These are phyloP conservation scores for Rhodosporidiobolus sp. DNA, from an alignment of 768 basidiomycete species.

Conservation along the genomic window DNA sequence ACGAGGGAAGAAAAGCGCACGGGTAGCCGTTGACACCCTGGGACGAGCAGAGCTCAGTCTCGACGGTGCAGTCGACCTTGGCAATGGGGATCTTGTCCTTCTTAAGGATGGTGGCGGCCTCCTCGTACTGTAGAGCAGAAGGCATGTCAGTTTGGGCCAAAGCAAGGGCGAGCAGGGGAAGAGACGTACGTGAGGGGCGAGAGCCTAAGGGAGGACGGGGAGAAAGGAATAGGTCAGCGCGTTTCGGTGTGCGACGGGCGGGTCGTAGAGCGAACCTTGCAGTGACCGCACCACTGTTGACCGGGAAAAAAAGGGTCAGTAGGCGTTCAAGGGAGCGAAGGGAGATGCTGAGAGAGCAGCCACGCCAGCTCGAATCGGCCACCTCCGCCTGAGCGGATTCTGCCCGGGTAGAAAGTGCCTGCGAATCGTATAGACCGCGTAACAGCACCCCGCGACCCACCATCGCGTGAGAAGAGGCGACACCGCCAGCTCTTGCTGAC, in stretches of 20 bases:
- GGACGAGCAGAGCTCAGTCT: slow-evolving; percentile 82
- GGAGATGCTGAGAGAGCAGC: neutral
- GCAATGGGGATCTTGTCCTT: slow-evolving; percentile 84
- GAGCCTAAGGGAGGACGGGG: neutral
- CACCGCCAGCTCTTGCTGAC: neutral
- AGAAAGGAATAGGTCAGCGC: neutral
- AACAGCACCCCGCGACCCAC: too few species aligned
- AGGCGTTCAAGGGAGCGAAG: neutral
- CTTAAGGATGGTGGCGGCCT: slow-evolving; percentile 86
- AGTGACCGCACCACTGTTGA: slow-evolving; percentile 43
- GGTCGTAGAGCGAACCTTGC: slow-evolving; percentile 39
- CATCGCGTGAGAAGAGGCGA: too few species aligned
- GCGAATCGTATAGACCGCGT: too few species aligned
- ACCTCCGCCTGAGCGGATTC: too few species aligned
- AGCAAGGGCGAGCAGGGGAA: neutral
- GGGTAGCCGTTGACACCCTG: slow-evolving; percentile 92
- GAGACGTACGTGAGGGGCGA: neutral
- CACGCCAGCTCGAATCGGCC: too few species aligned
- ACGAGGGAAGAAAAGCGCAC: slow-evolving; percentile 55
- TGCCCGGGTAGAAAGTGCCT: too few species aligned
- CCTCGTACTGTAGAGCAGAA: slow-evolving; percentile 44
- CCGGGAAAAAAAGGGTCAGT: neutral
- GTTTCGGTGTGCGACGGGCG: slow-evolving; percentile 23
- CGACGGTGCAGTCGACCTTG: slow-evolving; percentile 94
- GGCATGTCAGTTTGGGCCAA: neutral